Base-by-base conservation (phyloP, 2,329 filamentous ascomycete genomes). In the Passalora sequoiae region DNA sequence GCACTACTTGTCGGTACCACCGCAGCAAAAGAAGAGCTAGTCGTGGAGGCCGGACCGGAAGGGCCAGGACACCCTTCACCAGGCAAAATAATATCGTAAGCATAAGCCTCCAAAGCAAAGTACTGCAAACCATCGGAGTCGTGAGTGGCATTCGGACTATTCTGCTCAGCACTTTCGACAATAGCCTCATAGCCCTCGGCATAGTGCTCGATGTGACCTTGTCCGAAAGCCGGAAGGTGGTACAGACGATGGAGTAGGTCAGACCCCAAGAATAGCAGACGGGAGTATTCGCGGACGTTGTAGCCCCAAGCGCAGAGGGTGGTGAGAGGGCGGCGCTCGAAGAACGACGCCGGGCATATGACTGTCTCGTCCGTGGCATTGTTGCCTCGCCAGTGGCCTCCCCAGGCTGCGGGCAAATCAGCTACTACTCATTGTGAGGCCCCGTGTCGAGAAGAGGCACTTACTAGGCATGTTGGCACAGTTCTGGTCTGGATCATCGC, bases 51-150 rank as follows among this genome's bases (percentile, higher is more conserved):
- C 25, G 40, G 54, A 15, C 49, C 51, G 15, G 32, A 30, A n/a
- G 52, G 47, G 3, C 80, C 80, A 0, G 74, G 60, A 59, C 81
- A 85, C 0, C 81, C 81, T 20, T 74, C 69, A 0, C 81, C 80
- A 0, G 81, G 81, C 4, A 77, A 67, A 6, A 77, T 77, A 54
- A 85, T 71, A 47, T 85, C 81, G 50, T 74, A 78, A 0, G 80
- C 81, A 61, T 81, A 86, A 1, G 71, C 78, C 46, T 84, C 80
- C 5, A 83, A 72, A 4, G 83, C 81, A 59, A 86, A 86, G 62
- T 81, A 83, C 63, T 83, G 78, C 30, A 86, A 68, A 0, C 75
- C 72, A 50, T 83, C 74, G 22, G 75, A 80, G 63, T 86, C 81
- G 20, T 72, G 66, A 3, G 69, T 74, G 4, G 73, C 65, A 2